phyloP scores from a whole-genome alignment of 192 early-diverging fungal genomes.

The Gryganskiella cystojenkinii region DNA sequence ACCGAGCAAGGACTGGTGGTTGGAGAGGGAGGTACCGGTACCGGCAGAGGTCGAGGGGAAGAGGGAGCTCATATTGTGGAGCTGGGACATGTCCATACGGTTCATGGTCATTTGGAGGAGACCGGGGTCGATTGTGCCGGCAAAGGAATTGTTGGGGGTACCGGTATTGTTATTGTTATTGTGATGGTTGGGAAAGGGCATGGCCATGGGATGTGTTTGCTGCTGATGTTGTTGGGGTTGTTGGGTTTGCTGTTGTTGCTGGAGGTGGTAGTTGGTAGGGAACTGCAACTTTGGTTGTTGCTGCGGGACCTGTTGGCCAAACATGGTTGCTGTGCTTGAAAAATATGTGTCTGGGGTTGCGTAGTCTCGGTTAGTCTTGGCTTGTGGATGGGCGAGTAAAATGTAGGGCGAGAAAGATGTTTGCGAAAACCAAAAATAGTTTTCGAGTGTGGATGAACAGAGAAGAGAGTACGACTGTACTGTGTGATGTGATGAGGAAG shows the following conservation, averaged over 20 bases:
- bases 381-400: neutral
- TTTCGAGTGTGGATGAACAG: neutral
- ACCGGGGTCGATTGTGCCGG: conserved; percentile 21
- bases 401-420: neutral
- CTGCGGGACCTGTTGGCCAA: conserved; percentile 27
- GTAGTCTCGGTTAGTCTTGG: neutral
- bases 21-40: neutral
- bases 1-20: conserved; percentile 11
- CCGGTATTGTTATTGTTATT: conserved; percentile 15
- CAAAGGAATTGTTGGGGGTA: conserved; percentile 26
- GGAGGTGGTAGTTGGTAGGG: conserved; percentile 26
- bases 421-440: neutral
- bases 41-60: conserved; percentile 4
- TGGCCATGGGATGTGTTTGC: conserved; percentile 22
- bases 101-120: conserved; percentile 22
- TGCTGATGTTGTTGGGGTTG: conserved; percentile 19
- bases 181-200: conserved; percentile 14
- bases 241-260: conserved; percentile 16
- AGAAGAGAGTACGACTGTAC: neutral
- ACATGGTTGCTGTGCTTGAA: conserved; percentile 2
- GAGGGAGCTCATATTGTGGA: conserved; percentile 26
- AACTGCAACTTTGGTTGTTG: conserved; percentile 24
- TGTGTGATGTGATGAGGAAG: neutral
- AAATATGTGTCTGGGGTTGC: neutral
- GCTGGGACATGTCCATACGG: conserved; percentile 46